Base-by-base conservation (phyloP, 106 monocot genomes). In the Dendrobium huoshanense region DNA sequence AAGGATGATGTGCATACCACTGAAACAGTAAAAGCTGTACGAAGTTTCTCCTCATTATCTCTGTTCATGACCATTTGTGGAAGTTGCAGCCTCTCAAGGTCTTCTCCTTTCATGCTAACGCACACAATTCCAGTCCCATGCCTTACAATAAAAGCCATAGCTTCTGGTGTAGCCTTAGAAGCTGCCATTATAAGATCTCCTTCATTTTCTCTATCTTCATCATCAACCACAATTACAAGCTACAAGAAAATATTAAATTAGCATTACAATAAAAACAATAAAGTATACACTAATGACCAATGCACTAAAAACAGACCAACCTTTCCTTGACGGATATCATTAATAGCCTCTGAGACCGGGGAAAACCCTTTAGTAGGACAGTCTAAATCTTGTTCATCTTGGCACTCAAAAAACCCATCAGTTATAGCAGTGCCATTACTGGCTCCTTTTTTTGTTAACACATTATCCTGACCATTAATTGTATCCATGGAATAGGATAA, bases 141-240 rank as follows among this genome's bases (percentile, higher is more conserved):
- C 64, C 89, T 92, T 73, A 98, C 94, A 84, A 91, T 86, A 79
- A 98, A 98, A 81, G 94, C 92, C 89, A 92, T 92, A 42, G 91
- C 88, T 72, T 98, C 92, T 37, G 98, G 92, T 41, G 92, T 92
- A 54, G 81, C 98, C 79, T 86, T 47, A 47, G 98, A 91, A 82
- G 94, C 98, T 64, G 98, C 89, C 94, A 98, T 98, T 88, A 98
- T 95, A 70, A 98, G 91, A 89, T 94, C 97, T 82, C 97, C 97
- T 82, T 98, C 90, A 83, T 98, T 98, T 81, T 97, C 96, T 84
- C 97, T 87, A 79, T 89, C 89, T 85, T 98, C 98, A 58, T 98
- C 98, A 76, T 98, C 98, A 41, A 98, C 92, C 78, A 91, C 98
- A 75, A 98, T 91, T 68, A 98, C 98, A 78, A 84, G 85, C 98